Evolutionary conservation across 2,329 filamentous ascomycete genomes (phyloP).

Genomic region (Aureobasidium sp.): DNA sequence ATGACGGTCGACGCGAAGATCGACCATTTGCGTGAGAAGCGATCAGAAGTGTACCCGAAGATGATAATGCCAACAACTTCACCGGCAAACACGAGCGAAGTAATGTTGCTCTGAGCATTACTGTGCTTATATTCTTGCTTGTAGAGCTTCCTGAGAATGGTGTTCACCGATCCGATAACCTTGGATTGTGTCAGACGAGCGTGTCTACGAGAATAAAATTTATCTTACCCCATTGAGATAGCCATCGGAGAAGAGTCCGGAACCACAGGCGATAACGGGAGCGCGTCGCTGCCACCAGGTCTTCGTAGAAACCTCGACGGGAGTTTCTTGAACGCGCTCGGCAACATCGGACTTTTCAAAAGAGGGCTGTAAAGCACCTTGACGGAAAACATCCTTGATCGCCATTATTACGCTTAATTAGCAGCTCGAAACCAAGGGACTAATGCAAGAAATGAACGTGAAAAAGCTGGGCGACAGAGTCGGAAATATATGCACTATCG

Average conservation of each 20-base stretch:
- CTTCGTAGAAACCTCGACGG: constrained; percentile 26
- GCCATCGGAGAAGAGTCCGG: constrained; percentile 91
- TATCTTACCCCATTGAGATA: constrained; percentile 76
- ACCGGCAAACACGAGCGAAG: constrained; percentile 85
- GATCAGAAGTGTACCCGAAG: constrained; percentile 36
- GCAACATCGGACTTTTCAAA: background rate
- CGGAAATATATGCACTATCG: background rate
- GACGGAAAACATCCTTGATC: background rate
- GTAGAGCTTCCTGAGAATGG: constrained; percentile 74
- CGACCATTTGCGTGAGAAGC: constrained; percentile 34
- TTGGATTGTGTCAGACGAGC: constrained; percentile 33
- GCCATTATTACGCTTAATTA: background rate
- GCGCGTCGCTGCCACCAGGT: constrained; percentile 57
- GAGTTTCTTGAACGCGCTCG: background rate
- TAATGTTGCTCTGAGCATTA: constrained; percentile 73
- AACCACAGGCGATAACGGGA: constrained; percentile 89
- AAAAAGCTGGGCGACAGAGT: background rate
- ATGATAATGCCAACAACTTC: constrained; percentile 82
- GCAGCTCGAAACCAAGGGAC: background rate
- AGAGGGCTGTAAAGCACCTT: background rate
- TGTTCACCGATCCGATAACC: constrained; percentile 88
- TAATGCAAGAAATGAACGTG: background rate
- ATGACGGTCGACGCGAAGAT: constrained; percentile 53
- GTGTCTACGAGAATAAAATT: background rate
- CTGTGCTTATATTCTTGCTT: constrained; percentile 69